Conservation (phyloP, 305 asterid genomes). For the Stenogyne calaminthoides region DNA sequence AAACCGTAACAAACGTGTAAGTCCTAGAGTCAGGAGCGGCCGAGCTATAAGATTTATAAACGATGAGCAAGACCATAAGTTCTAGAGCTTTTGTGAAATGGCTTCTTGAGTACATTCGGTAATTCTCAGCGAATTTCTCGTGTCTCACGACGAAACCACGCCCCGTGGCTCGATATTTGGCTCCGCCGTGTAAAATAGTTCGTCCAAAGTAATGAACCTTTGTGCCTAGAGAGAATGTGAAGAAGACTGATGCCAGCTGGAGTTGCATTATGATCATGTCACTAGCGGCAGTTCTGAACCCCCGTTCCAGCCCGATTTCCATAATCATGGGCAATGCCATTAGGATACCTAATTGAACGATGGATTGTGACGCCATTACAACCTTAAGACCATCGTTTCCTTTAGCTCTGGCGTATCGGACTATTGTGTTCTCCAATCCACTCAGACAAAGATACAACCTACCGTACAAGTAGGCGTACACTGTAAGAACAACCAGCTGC, state of each 20-base stretch:
- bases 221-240: conserved; percentile 95
- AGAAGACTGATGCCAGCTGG: conserved; percentile 91
- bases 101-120: conserved; percentile 96
- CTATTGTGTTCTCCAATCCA: conserved; percentile 83
- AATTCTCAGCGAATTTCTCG: conserved; percentile 90
- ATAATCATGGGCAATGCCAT: conserved; percentile 94
- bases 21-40: conserved; percentile 41
- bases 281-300: conserved; percentile 86
- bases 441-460: conserved; percentile 82
- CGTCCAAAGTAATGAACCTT: conserved; percentile 97
- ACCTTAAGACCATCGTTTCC: conserved; percentile 79
- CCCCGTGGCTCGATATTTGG: conserved; percentile 98
- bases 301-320: conserved; percentile 96
- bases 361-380: conserved; percentile 90
- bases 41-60: conserved; percentile 57
- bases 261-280: conserved; percentile 92
- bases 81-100: conserved; percentile 94
- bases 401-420: conserved; percentile 60
- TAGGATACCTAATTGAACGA: conserved; percentile 88
- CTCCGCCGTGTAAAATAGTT: conserved; percentile 93
- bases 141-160: conserved; percentile 97
- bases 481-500: conserved; percentile 94
- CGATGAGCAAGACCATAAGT: conserved; percentile 69
- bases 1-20: conserved; percentile 50
- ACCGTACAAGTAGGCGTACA: conserved; percentile 89